Evolutionary conservation across 495 filamentous ascomycete species (phyloP), one percentile per base, ranked within the genome.

Genomic region (Neurospora sp.): DNA sequence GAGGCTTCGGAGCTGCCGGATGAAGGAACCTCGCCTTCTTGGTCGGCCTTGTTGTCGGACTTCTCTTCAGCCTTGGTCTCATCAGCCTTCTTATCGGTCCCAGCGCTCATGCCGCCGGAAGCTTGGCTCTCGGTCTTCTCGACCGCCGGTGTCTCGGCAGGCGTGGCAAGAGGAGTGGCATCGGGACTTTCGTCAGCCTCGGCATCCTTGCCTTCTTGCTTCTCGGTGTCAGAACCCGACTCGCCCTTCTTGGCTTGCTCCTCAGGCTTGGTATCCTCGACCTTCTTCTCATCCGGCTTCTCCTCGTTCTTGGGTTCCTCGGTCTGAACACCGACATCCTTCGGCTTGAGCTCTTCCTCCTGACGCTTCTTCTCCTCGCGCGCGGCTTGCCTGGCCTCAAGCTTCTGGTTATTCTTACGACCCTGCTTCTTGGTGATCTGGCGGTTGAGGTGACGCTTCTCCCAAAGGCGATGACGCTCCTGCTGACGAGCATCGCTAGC

Each of bases 401-500:
- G 76, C 73, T 81, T 83, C 73, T 74, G 73, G 78, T 85, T 80
- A 70, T 80, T 81, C 78, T 84, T 83, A 74, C 76, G 83, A 78
- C 83, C 82, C 82, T 85, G 73, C 81, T 88, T 75, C 76, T 82
- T 79, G 38, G 77, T 82, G 74, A 81, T 80, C 22, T 82, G 79
- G 46, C 80, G 81, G 71, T 86, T 86, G 22, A 84, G 75, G 72
- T 85, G 85, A 4, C 83, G 80, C 79, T 79, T 85, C 79, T 86
- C 84, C 85, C 85, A 86, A 70, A 79, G 70, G 41, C 80, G 79
- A n/a, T 81, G 81, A 18, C 85, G 81, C 74, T 86, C 82, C 53
- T 77, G 76, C 76, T 79, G 78, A 39, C 84, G 84, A 7, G 82
- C 83, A 2, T 75, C 73, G 72, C 83, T 85, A 48, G 84, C 84